Evolutionary conservation across 306 rosid species (phyloP).

Genomic region (Acacia acuminata): DNA sequence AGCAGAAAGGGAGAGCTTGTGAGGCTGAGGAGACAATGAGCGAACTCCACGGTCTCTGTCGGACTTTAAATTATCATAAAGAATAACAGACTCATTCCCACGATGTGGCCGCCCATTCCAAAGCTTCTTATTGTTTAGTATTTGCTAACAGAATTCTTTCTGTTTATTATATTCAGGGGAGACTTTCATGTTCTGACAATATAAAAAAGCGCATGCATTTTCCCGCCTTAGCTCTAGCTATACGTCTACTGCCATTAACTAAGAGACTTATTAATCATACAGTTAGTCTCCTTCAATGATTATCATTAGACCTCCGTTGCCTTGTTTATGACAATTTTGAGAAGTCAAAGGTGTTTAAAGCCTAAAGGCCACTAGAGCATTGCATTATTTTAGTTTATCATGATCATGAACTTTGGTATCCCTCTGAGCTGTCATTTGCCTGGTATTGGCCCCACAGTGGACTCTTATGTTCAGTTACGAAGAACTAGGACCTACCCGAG

Average conservation of each 20-base stretch:
- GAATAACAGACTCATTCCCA: slow-evolving; percentile 61
- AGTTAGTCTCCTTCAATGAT: slow-evolving; percentile 40
- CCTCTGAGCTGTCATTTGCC: slow-evolving; percentile 57
- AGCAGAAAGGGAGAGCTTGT: slow-evolving; percentile 11
- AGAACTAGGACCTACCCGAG: slow-evolving; percentile 39
- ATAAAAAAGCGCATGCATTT: slow-evolving; percentile 38
- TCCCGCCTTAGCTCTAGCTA: slow-evolving; percentile 24
- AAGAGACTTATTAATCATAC: slow-evolving; percentile 35
- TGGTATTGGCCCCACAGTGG: slow-evolving; percentile 49
- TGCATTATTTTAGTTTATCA: slow-evolving; percentile 37
- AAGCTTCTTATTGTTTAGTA: slow-evolving; percentile 29
- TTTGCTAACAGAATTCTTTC: slow-evolving; percentile 40
- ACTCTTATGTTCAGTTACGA: slow-evolving; percentile 55
- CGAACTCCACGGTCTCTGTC: slow-evolving; percentile 68
- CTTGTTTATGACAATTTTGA: slow-evolving; percentile 19
- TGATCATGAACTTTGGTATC: slow-evolving; percentile 38
- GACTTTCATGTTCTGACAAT: slow-evolving; percentile 69
- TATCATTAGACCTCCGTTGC: slow-evolving; percentile 28
- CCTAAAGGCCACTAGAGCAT: slow-evolving; percentile 27
- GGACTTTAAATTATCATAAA: slow-evolving; percentile 31
- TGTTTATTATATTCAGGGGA: slow-evolving; percentile 37
- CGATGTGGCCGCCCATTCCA: slow-evolving; percentile 62
- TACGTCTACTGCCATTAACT: slow-evolving; percentile 34
- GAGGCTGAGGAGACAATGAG: slow-evolving; percentile 40
- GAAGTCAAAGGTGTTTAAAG: slow-evolving; percentile 27